A percentile compares a stretch with the other conserved stretches of the same genome.
Conservation (phyloP, 2,329 filamentous ascomycete genomes). For the Aspergillus sp. region DNA sequence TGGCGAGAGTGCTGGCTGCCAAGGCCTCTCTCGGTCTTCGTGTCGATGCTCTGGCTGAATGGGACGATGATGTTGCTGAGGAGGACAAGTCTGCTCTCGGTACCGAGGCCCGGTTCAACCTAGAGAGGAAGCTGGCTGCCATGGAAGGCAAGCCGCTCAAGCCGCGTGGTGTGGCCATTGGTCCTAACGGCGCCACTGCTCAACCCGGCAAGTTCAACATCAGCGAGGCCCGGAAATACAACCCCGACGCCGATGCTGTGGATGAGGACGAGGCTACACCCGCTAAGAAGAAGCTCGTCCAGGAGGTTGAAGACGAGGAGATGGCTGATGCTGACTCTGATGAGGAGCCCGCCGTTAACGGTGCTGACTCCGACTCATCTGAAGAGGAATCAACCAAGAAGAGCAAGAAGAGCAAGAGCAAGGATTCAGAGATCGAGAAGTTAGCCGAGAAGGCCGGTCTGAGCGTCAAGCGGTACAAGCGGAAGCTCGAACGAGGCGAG, state of each 20-base stretch:
- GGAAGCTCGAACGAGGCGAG: slow-evolving; percentile 74
- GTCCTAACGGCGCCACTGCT: slow-evolving; percentile 66
- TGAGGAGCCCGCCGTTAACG: slow-evolving; percentile 16
- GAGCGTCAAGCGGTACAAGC: slow-evolving; percentile 73
- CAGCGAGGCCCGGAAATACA: slow-evolving; percentile 93
- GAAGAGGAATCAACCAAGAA: slow-evolving; percentile 32
- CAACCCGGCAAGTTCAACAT: slow-evolving; percentile 73
- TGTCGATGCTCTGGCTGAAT: slow-evolving; percentile 83
- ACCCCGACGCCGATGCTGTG: slow-evolving; percentile 86
- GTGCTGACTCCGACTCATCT: slow-evolving; percentile 29
- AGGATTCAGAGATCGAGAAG: slow-evolving; percentile 53
- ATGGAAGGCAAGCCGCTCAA: slow-evolving; percentile 90
- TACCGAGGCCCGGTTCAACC: slow-evolving; percentile 54
- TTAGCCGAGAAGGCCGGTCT: slow-evolving; percentile 67
- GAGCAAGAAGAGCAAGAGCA: slow-evolving; percentile 47
- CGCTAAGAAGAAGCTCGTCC: slow-evolving; percentile 47
- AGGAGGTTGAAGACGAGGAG: slow-evolving; percentile 47
- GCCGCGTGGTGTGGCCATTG: slow-evolving; percentile 72
- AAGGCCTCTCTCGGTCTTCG: slow-evolving; percentile 92
- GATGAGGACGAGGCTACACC: slow-evolving; percentile 61
- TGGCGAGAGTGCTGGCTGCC: slow-evolving; percentile 90
- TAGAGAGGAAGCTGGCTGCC: slow-evolving; percentile 49
- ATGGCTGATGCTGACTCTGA: slow-evolving; percentile 44
- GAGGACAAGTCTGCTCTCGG: slow-evolving; percentile 85
- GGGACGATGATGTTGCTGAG: slow-evolving; percentile 75